Conservation (phyloP, 148 eudicot genomes). For the Cornus kousa region DNA sequence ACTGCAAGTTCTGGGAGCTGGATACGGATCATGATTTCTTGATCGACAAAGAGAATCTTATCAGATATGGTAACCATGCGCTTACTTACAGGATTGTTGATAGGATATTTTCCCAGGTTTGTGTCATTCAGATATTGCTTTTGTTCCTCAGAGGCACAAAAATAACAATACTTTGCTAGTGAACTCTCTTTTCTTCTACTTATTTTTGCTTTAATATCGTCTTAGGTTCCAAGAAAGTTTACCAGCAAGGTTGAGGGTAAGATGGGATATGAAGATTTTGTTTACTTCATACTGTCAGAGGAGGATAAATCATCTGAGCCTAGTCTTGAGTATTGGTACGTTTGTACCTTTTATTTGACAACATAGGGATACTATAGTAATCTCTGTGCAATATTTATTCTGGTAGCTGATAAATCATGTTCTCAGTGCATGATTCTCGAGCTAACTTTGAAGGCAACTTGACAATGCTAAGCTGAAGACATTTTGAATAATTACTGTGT, state of each 20-base stretch:
- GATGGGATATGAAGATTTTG: conserved; percentile 99
- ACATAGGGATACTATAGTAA: neutral
- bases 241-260: conserved; percentile 83
- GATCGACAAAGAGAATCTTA: conserved; percentile 92
- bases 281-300: conserved; percentile 89
- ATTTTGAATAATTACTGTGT: neutral
- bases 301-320: conserved; percentile 98
- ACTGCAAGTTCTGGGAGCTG: conserved; percentile 98
- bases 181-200: conserved; percentile 7
- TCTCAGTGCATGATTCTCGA: neutral
- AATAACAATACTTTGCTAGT: neutral
- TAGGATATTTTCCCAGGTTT: conserved; percentile 93
- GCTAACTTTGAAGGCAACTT: neutral
- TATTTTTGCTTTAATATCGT: conserved; percentile 6
- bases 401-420: conserved; percentile 2
- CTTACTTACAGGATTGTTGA: conserved; percentile 95
- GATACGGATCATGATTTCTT: conserved; percentile 94
- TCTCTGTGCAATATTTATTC: neutral
- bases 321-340: conserved; percentile 93
- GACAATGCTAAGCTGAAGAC: neutral
- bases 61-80: conserved; percentile 95
- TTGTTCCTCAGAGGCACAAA: neutral
- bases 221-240: conserved; percentile 82
- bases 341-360: conserved; percentile 6
- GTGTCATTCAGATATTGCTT: conserved; percentile 12